A percentile compares a stretch with the other conserved stretches of the same genome.
phyloP scores from a whole-genome alignment of 2,329 filamentous ascomycete genomes.

The Didymella exigua region DNA sequence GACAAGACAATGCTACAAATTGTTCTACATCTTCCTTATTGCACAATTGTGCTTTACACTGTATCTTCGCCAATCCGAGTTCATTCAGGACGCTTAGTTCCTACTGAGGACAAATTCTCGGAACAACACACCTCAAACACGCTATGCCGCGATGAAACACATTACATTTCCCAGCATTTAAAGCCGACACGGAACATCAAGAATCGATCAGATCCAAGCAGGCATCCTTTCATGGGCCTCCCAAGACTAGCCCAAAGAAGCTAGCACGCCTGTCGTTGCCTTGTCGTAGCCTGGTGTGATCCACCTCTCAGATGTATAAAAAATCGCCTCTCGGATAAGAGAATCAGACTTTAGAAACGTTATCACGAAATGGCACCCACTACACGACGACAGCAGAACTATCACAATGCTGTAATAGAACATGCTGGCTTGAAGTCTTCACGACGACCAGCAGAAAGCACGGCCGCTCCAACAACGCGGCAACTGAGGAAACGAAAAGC shows the following conservation, averaged over 20 bases:
- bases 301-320: neutral
- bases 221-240: neutral
- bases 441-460: too few relatives aligned
- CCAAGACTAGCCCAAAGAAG: neutral
- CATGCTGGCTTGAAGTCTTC: neutral
- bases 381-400: neutral
- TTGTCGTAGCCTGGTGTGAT: neutral
- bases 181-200: too few relatives aligned
- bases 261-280: neutral
- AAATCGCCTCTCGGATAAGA: neutral
- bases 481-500: neutral
- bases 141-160: too few relatives aligned
- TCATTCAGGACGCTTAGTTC: too few relatives aligned
- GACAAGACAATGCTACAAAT: neutral
- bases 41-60: neutral
- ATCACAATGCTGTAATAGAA: neutral
- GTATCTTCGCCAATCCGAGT: too few relatives aligned
- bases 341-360: too few relatives aligned
- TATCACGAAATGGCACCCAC: neutral
- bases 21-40: neutral
- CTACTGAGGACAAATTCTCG: too few relatives aligned
- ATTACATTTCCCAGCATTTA: too few relatives aligned
- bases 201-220: too few relatives aligned
- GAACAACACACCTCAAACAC: too few relatives aligned
- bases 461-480: neutral